Percentiles rank a stretch among this genome's conserved stretches.
Conservation (phyloP, 202 grass and related monocot species). For the Miscanthus sacchariflorus region DNA sequence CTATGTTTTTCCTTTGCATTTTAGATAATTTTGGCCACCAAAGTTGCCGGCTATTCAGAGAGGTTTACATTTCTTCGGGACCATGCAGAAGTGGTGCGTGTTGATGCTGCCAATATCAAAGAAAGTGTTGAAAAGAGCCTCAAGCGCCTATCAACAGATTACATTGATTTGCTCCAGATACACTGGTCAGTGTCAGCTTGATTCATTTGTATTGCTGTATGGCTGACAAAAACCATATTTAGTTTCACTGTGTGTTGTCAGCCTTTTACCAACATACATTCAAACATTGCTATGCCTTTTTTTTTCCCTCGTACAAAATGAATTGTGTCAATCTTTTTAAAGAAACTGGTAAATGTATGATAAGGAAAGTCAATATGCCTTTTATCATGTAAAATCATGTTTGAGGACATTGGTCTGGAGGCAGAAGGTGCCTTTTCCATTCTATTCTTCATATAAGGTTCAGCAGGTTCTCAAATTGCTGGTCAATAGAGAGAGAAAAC, state of each 20-base stretch:
- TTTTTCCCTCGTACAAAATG: neutral
- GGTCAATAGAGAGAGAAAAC: neutral
- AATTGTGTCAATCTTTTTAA: neutral
- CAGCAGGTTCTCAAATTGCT: neutral
- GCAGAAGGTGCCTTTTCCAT: neutral
- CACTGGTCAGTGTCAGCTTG: slow-evolving; percentile 74
- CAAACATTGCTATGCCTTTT: neutral
- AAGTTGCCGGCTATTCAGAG: slow-evolving; percentile 87
- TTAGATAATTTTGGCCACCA: slow-evolving; percentile 89
- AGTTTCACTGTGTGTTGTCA: slow-evolving; percentile 8
- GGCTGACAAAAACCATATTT: neutral
- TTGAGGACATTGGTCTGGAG: neutral
- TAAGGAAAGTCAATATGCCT: neutral
- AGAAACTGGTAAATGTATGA: neutral
- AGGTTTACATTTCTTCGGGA: slow-evolving; percentile 66
- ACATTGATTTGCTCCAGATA: slow-evolving; percentile 98
- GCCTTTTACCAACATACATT: neutral
- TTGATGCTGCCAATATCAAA: slow-evolving; percentile 86
- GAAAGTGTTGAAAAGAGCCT: slow-evolving; percentile 97
- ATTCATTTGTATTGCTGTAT: neutral
- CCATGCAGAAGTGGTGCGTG: slow-evolving; percentile 58
- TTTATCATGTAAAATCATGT: slow-evolving; percentile 8
- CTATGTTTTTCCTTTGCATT: slow-evolving; percentile 15
- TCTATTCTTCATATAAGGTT: slow-evolving; percentile 1
- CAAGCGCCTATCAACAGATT: slow-evolving; percentile 88